Base-by-base conservation (phyloP, 2,329 filamentous ascomycete species). In the Cadophora malorum region DNA sequence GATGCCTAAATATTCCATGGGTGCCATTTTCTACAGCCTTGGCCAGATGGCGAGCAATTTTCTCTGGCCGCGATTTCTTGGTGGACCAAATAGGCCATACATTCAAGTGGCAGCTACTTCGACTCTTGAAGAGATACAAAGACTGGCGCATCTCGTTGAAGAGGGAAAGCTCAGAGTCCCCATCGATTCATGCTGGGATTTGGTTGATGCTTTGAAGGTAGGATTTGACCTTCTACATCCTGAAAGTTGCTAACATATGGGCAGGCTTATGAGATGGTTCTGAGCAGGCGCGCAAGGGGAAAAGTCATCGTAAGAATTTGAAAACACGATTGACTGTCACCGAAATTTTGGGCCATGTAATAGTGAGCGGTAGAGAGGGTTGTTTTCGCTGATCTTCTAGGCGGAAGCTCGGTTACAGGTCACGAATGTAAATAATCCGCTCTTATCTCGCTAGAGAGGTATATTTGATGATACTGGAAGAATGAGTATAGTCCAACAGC, bases 31-130 rank as follows among this genome's bases (percentile, higher is more conserved):
- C 2, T 72, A 74, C 41, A 76, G 78, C 3, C 71, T 79, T 1
- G 68, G 74, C 28, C 73, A 76, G 68, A 79, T 80, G 78, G 74
- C 81, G 65, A 75, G 78, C 64, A 83, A 83, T 64, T 75, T 75
- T 38, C 76, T 78, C 68, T 79, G 78, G 79, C 81, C 81, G 12
- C 70, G 74, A 6, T 74, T 76, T 9, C 68, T 77, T 74, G 69
- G 77, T 77, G 12, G 75, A 72, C n/a, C 78, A 78, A 74, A 79
- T 78, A 79, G 75, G 67, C 31, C 77, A 2, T 72, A 64, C 52
- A 14, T 61, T 1, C 64, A 65, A 16, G 21, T 67, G 16, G 65
- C 50, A 16, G 67, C 38, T 31, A 38, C 61, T 38, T 31, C 78
- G 1, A 77, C 76, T 47, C 70, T 75, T 28, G 75, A 76, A 47